phyloP scores from a whole-genome alignment of 108 stramenopile genomes.

The Mediolabrus comicus region DNA sequence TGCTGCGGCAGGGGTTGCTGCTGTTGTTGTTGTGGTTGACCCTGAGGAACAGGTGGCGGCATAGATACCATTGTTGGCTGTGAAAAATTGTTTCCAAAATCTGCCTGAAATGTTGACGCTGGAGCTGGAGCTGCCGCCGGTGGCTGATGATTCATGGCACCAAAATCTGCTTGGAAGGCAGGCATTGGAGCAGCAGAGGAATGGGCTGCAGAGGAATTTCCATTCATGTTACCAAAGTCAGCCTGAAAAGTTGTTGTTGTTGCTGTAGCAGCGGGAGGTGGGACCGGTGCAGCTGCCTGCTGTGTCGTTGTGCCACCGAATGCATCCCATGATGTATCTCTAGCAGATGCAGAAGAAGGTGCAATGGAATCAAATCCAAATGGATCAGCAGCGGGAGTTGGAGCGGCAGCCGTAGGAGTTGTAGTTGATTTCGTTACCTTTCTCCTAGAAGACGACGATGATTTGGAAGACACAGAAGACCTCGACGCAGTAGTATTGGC shows the following conservation, averaged over 20 bases:
- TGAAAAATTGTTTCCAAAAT: conserved; percentile 19
- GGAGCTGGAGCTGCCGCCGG: conserved; percentile 8
- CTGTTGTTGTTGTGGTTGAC: conserved; percentile 10
- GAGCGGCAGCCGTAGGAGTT: conserved; percentile 12
- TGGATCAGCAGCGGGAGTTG: conserved; percentile 41
- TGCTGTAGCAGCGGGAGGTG: conserved; percentile 11
- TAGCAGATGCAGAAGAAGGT: conserved; percentile 25
- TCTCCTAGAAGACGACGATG: conserved; percentile 10
- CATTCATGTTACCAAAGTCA: conserved; percentile 24
- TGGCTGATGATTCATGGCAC: conserved; percentile 4
- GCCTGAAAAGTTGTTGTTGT: conserved; percentile 22
- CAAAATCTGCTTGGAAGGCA: conserved; percentile 4
- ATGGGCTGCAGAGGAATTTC: background rate
- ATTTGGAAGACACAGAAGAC: background rate
- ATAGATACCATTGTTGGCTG: conserved; percentile 13
- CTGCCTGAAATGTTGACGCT: conserved; percentile 18
- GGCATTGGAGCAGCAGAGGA: background rate
- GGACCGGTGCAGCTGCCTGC: background rate
- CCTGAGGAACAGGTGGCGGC: conserved; percentile 9
- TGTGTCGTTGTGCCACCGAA: conserved; percentile 50
- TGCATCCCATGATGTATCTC: conserved; percentile 62
- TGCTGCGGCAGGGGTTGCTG: conserved; percentile 18
- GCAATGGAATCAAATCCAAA: conserved; percentile 51
- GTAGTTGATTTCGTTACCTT: background rate
- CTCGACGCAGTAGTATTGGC: conserved; percentile 29